These are phyloP conservation scores for Phalaenopsis hybrid DNA, from an alignment of 116 monocot species.

Conservation along the genomic window DNA sequence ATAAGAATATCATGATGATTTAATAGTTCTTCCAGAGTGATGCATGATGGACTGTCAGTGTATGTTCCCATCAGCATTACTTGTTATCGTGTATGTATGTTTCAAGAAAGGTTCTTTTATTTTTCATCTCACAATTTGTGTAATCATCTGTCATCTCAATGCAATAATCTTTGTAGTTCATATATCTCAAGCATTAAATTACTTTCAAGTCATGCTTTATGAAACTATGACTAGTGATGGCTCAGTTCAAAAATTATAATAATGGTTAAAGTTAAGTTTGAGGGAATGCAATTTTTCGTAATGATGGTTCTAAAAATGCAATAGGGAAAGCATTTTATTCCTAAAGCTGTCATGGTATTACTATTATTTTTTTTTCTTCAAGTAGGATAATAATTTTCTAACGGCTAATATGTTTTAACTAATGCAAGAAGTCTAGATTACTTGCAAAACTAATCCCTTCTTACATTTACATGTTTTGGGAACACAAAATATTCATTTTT, in stretches of 20 bases:
- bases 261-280: background rate
- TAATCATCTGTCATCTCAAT: background rate
- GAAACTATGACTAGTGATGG: background rate
- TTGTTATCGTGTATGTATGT: background rate
- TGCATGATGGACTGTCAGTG: background rate
- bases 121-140: background rate
- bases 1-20: background rate
- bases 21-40: slow-evolving; percentile 6
- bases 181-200: background rate
- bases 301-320: too few relatives aligned
- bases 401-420: too few relatives aligned
- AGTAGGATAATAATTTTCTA: too few relatives aligned
- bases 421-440: background rate
- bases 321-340: too few relatives aligned
- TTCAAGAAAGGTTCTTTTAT: background rate
- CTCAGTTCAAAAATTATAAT: too few relatives aligned
- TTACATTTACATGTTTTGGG: background rate
- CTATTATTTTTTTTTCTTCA: too few relatives aligned
- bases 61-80: background rate
- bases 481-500: background rate
- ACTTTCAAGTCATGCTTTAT: background rate
- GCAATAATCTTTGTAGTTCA: background rate
- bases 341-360: too few relatives aligned
- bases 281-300: too few relatives aligned
- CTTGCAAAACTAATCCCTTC: too few relatives aligned